Conservation (phyloP, 2,329 filamentous ascomycete species). For the Dichotomopilus funicola region DNA sequence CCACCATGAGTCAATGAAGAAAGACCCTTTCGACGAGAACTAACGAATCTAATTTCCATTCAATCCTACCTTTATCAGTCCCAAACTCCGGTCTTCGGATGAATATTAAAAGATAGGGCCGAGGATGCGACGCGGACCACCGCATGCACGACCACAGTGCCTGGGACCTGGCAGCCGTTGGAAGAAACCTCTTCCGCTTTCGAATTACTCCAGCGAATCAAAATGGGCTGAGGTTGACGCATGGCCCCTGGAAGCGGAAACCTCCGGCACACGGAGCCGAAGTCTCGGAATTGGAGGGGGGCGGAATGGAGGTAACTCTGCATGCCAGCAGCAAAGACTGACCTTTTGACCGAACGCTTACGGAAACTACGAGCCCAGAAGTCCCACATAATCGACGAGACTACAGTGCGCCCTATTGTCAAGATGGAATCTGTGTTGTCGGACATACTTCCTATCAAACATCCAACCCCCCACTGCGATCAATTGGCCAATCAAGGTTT, state of each 20-base stretch:
- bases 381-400: no score
- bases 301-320: no score
- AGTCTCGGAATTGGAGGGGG: neutral
- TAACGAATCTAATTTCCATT: neutral
- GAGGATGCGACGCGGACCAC: neutral
- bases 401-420: no score
- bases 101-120: no score
- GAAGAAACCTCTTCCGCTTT: neutral
- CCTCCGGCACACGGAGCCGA: conserved; percentile 6
- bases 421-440: neutral
- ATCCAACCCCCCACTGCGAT: no score
- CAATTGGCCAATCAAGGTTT: conserved; percentile 13
- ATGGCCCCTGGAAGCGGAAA: conserved; percentile 3
- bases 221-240: neutral
- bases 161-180: conserved; percentile 2
- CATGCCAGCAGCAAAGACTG: no score
- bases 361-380: no score
- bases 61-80: neutral
- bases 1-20: conserved; percentile 15
- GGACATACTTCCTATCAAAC: no score
- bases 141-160: neutral
- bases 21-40: no score
- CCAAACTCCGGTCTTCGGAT: conserved; percentile 15
- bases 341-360: no score
- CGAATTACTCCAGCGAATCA: no score